Percentiles rank a stretch among this genome's conserved stretches.
These are phyloP conservation scores for Miscanthus sacchariflorus DNA, from an alignment of 202 grass and related monocot species.

Conservation along the genomic window DNA sequence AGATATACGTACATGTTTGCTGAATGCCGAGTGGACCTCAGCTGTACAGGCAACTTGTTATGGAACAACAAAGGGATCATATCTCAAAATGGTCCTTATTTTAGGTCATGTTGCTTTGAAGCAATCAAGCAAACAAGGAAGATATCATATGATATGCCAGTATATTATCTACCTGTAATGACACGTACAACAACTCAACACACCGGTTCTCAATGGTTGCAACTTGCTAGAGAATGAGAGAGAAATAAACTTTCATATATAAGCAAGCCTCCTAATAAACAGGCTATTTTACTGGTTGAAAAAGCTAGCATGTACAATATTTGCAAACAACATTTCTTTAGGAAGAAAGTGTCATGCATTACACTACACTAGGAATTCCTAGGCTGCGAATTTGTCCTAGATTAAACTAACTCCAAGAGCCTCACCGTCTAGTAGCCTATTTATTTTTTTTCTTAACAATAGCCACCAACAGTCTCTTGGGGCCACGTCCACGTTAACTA, in stretches of 20 bases:
- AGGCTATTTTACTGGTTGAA: background rate
- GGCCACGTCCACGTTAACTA: no score
- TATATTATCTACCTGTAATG: conserved; percentile 17
- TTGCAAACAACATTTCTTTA: background rate
- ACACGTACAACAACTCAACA: conserved; percentile 8
- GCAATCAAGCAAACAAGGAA: conserved; percentile 43
- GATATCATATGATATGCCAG: conserved; percentile 34
- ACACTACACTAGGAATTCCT: background rate
- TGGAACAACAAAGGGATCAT: conserved; percentile 11
- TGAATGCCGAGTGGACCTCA: conserved; percentile 16
- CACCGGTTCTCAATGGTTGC: background rate
- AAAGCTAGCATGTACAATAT: background rate
- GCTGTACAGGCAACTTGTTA: conserved; percentile 48
- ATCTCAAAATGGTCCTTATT: conserved; percentile 21
- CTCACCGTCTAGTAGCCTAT: no score
- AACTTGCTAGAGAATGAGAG: conserved; percentile 13
- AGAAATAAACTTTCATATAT: background rate
- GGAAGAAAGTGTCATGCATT: background rate
- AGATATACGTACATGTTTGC: conserved; percentile 19
- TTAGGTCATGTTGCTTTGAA: conserved; percentile 37
- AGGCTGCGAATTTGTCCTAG: background rate
- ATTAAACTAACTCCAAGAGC: background rate
- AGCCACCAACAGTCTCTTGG: no score
- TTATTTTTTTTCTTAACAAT: no score
- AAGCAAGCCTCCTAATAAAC: background rate